Conservation (phyloP, 495 filamentous ascomycete species). For the Neurospora sp. region DNA sequence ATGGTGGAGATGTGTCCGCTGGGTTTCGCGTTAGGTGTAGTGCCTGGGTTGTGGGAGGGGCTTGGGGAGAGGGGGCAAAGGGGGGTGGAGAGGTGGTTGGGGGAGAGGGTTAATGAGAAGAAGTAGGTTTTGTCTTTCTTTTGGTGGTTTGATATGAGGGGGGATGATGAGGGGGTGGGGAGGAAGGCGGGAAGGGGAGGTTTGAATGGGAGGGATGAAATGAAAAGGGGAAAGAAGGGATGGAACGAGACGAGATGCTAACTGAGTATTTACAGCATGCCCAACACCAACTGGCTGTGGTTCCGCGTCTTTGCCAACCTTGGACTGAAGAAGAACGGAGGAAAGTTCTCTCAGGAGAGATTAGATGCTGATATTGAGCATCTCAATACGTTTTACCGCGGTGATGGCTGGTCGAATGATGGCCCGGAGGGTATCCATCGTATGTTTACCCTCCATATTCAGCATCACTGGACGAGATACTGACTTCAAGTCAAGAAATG, state of each 20-base stretch:
- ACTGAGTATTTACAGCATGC: slow-evolving; percentile 31
- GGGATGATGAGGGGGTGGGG: not conserved
- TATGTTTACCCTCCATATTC: slow-evolving; percentile 9
- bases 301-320: slow-evolving; percentile 77
- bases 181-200: not conserved
- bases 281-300: slow-evolving; percentile 59
- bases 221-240: not conserved
- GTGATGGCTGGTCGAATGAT: slow-evolving; percentile 71
- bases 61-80: slow-evolving; percentile 44
- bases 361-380: slow-evolving; percentile 66
- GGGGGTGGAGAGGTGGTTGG: slow-evolving; percentile 54
- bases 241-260: not conserved
- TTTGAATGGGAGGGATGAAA: too few relatives aligned
- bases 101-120: slow-evolving; percentile 61
- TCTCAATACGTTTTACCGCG: slow-evolving; percentile 68
- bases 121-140: slow-evolving; percentile 27
- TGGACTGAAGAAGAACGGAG: slow-evolving; percentile 60
- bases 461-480: too few relatives aligned
- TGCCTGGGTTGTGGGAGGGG: slow-evolving; percentile 56
- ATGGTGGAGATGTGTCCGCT: slow-evolving; percentile 80
- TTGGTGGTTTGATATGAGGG: not conserved
- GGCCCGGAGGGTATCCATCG: slow-evolving; percentile 63
- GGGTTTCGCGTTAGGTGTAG: slow-evolving; percentile 52
- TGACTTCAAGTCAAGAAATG: slow-evolving; percentile 38
- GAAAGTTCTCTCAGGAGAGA: slow-evolving; percentile 51